Conservation (phyloP, 108 stramenopile genomes). For the Schizochytrium sp. region DNA sequence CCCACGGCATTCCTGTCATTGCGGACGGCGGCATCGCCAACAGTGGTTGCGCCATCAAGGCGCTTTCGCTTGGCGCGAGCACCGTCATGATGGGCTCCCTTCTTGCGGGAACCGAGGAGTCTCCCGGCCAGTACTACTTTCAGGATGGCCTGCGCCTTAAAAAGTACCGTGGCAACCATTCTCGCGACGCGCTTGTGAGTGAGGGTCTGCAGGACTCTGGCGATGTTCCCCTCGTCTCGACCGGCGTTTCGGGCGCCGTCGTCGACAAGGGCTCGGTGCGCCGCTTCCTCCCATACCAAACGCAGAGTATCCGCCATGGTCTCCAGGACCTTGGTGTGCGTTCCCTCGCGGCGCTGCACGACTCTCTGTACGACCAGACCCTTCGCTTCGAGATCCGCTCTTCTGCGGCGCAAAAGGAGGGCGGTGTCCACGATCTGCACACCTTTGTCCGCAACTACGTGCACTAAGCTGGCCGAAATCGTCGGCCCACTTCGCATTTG, state of each 20-base stretch:
- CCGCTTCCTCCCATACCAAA: slow-evolving; percentile 92
- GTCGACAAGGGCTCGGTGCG: slow-evolving; percentile 94
- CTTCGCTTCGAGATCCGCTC: slow-evolving; percentile 89
- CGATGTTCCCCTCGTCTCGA: slow-evolving; percentile 87
- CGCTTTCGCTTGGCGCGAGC: slow-evolving; percentile 87
- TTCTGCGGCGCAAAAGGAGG: slow-evolving; percentile 97
- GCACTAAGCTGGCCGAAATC: background rate
- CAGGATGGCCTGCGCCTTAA: slow-evolving; percentile 98
- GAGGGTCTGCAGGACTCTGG: slow-evolving; percentile 90
- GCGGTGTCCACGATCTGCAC: slow-evolving; percentile 95
- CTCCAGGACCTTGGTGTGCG: slow-evolving; percentile 83
- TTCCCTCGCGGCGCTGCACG: slow-evolving; percentile 46
- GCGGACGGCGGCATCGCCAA: slow-evolving; percentile 98
- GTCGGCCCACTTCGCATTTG: too few species aligned
- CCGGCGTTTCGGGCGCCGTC: slow-evolving; percentile 97
- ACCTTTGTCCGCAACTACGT: slow-evolving; percentile 61
- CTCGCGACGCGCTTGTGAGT: slow-evolving; percentile 87
- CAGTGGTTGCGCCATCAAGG: slow-evolving; percentile 97
- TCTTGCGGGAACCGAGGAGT: slow-evolving; percentile 99
- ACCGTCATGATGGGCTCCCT: slow-evolving; percentile 99
- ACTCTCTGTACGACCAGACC: background rate
- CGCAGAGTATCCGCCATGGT: slow-evolving; percentile 93
- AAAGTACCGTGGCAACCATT: slow-evolving; percentile 98
- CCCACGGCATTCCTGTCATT: slow-evolving; percentile 86
- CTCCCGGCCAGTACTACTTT: slow-evolving; percentile 98